These are phyloP conservation scores for Aspergillus persii DNA, from an alignment of 2,329 filamentous ascomycete genomes.

Conservation along the genomic window DNA sequence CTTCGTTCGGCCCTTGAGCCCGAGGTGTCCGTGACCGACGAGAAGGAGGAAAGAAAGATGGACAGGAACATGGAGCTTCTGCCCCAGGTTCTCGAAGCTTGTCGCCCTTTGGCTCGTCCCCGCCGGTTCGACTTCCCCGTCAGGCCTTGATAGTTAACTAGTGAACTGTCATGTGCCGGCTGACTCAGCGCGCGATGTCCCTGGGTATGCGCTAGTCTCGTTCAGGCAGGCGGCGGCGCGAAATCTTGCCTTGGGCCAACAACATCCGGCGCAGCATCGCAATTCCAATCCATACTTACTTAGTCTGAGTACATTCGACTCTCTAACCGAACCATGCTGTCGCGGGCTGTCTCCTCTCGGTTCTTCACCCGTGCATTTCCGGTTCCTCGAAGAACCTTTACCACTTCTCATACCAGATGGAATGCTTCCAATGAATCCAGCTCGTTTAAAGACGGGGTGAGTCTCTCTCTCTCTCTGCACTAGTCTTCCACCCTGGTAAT, in stretches of 20 bases:
- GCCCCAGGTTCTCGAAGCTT: constrained; percentile 28
- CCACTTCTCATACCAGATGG: not conserved
- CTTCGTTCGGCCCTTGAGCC: not conserved
- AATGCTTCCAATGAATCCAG: constrained; percentile 2
- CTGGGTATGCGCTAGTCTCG: not conserved
- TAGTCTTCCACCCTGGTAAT: not conserved
- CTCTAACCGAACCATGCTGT: not conserved
- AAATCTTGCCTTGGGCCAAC: not conserved
- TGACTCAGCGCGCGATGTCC: constrained; percentile 15
- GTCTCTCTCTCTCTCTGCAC: constrained; percentile 1
- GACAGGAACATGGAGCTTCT: constrained; percentile 1
- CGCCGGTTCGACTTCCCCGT: constrained; percentile 19
- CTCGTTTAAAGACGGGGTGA: constrained; percentile 29
- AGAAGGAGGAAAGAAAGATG: not conserved
- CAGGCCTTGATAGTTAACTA: constrained; percentile 14
- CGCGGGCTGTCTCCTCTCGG: not conserved
- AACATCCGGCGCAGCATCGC: too few species aligned
- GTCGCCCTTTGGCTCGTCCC: constrained; percentile 32
- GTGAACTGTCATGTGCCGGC: constrained; percentile 18
- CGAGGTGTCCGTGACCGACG: not conserved
- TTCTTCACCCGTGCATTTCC: not conserved
- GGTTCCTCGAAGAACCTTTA: constrained; percentile 1
- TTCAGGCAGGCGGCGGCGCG: not conserved
- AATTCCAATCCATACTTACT: too few species aligned
- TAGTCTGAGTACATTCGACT: too few species aligned